A percentile compares a stretch with the other conserved stretches of the same genome.
These are phyloP conservation scores for Ustilago bromivora DNA, from an alignment of 1,284 basidiomycete genomes.

Conservation along the genomic window DNA sequence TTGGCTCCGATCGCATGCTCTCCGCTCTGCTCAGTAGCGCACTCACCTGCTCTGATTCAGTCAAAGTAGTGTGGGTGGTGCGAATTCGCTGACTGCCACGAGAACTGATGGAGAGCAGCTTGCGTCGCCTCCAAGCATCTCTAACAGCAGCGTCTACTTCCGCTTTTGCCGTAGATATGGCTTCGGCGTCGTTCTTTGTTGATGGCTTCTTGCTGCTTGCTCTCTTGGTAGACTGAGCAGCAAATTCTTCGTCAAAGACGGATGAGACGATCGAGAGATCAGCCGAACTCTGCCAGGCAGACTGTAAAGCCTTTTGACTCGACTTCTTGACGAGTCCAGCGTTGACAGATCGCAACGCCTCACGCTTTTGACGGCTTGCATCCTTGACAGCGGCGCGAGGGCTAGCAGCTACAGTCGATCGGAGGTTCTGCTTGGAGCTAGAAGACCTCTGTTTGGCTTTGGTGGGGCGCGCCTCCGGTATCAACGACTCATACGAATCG, in stretches of 20 bases:
- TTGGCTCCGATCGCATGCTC: slow-evolving; percentile 30
- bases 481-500: slow-evolving; percentile 17
- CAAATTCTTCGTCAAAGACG: slow-evolving; percentile 41
- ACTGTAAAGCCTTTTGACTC: slow-evolving; percentile 14
- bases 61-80: slow-evolving; percentile 7
- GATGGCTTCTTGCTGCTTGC: neutral
- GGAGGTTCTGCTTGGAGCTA: slow-evolving; percentile 29
- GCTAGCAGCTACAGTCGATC: neutral
- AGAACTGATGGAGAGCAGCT: slow-evolving; percentile 45
- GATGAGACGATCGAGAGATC: slow-evolving; percentile 37
- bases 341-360: slow-evolving; percentile 12
- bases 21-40: slow-evolving; percentile 18
- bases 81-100: slow-evolving; percentile 31
- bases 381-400: slow-evolving; percentile 2
- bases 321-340: slow-evolving; percentile 7
- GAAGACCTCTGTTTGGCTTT: slow-evolving; percentile 33
- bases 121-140: slow-evolving; percentile 34
- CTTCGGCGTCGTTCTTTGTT: slow-evolving; percentile 3
- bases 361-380: slow-evolving; percentile 32
- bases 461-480: neutral
- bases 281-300: slow-evolving; percentile 38
- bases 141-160: slow-evolving; percentile 33
- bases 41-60: neutral
- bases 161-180: slow-evolving; percentile 30
- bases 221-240: slow-evolving; percentile 16